These are phyloP conservation scores for Aspergillus tamarii DNA, from an alignment of 2,329 filamentous ascomycete genomes.

Conservation along the genomic window DNA sequence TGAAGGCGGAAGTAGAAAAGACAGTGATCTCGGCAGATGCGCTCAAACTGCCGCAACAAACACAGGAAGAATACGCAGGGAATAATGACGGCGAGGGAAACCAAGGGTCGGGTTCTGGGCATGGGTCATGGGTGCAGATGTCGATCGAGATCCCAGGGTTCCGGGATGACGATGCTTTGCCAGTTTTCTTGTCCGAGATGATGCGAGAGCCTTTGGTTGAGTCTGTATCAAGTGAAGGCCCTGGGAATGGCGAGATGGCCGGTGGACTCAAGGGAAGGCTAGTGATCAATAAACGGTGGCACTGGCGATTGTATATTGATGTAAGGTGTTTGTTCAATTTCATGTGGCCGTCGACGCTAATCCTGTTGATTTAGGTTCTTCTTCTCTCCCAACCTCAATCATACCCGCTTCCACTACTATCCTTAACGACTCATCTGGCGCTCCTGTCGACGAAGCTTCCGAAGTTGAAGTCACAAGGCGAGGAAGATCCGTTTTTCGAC, in stretches of 20 bases:
- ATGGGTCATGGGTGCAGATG: slow-evolving; percentile 83
- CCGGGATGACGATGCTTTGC: slow-evolving; percentile 87
- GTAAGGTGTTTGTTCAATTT: slow-evolving; percentile 55
- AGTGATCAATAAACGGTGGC: slow-evolving; percentile 87
- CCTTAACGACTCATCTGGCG: slow-evolving; percentile 89
- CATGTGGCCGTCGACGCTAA: background rate
- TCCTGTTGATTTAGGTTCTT: slow-evolving; percentile 65
- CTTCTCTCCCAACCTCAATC: slow-evolving; percentile 91
- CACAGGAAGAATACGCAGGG: slow-evolving; percentile 26
- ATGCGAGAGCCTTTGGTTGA: slow-evolving; percentile 80
- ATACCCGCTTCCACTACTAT: slow-evolving; percentile 90
- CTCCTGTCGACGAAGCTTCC: slow-evolving; percentile 86
- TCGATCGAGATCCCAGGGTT: slow-evolving; percentile 88
- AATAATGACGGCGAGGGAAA: slow-evolving; percentile 31
- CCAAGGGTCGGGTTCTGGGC: slow-evolving; percentile 32
- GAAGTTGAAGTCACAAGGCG: slow-evolving; percentile 79
- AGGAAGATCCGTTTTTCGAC: slow-evolving; percentile 96
- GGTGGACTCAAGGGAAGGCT: slow-evolving; percentile 69
- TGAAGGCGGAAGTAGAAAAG: slow-evolving; percentile 92
- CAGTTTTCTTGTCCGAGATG: slow-evolving; percentile 86
- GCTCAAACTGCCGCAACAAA: slow-evolving; percentile 41
- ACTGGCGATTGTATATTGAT: slow-evolving; percentile 96
- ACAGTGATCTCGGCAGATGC: slow-evolving; percentile 51
- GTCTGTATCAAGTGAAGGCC: slow-evolving; percentile 71
- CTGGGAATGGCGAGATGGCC: slow-evolving; percentile 74